A percentile compares a stretch with the other conserved stretches of the same genome.
Evolutionary conservation across 2,329 filamentous ascomycete species (phyloP).

Genomic region (Hypoxylon sp.): DNA sequence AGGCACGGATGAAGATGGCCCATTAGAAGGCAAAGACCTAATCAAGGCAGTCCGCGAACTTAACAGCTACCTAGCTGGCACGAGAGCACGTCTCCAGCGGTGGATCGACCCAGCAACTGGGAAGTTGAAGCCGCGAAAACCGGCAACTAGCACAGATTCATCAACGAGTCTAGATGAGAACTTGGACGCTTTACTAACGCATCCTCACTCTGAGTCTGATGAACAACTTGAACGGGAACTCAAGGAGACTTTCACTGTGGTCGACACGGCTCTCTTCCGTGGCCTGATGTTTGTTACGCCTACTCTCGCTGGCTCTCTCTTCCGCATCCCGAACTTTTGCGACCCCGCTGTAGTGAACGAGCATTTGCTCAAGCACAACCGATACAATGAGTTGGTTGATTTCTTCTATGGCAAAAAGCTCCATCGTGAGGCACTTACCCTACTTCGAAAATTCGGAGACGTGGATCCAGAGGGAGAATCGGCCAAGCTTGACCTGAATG

Average conservation of each 20-base stretch:
- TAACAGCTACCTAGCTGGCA: conserved; percentile 89
- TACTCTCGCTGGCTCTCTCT: conserved; percentile 86
- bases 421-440: conserved; percentile 86
- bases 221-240: conserved; percentile 79
- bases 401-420: conserved; percentile 97
- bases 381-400: conserved; percentile 95
- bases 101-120: conserved; percentile 74
- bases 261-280: conserved; percentile 95
- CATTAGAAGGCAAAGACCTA: conserved; percentile 84
- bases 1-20: conserved; percentile 62
- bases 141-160: conserved; percentile 61
- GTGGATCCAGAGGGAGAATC: conserved; percentile 57
- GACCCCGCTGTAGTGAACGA: conserved; percentile 96
- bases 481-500: conserved; percentile 54
- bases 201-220: conserved; percentile 64
- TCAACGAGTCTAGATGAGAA: conserved; percentile 47
- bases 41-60: conserved; percentile 85
- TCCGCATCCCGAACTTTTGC: conserved; percentile 97
- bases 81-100: conserved; percentile 76
- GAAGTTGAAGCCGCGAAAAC: conserved; percentile 68
- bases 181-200: conserved; percentile 55
- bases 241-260: conserved; percentile 81
- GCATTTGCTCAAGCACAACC: conserved; percentile 86
- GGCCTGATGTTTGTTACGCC: conserved; percentile 95
- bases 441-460: conserved; percentile 83